Base-by-base conservation (phyloP, 768 basidiomycete species). In the Astraeus odoratus region DNA sequence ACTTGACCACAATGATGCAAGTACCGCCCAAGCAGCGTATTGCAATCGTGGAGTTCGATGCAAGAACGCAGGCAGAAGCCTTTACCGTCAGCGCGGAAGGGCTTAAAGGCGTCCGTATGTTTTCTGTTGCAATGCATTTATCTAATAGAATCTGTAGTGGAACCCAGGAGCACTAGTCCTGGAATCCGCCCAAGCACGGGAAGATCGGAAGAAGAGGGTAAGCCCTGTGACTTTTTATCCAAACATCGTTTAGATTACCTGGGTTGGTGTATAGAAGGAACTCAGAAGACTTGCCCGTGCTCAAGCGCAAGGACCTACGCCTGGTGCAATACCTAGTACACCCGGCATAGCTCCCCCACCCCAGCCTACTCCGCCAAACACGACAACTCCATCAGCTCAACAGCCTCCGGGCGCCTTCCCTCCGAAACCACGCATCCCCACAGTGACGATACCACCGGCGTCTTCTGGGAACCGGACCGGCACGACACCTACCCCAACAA, bases 121-220 rank as follows among this genome's bases (percentile, higher is more conserved):
- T 55, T 52, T 5, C 18, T 20, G 22, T 27, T 34, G 20, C 50
- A 29, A 37, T 42, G 40, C 39, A 27, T 46, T 44, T 40, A 48
- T 38, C 48, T 57, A 40, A 57, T 46, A 35, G 36, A 37, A 23
- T 46, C 37, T 40, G 48, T 55, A 86, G 84, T 86, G 84, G 83
- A 86, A 86, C 56, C 65, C 74, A 13, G 73, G 69, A 44, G 61
- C 75, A 7, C 67, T 86, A 19, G 69, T 86, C 3, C 64, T 75
- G 24, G 83, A 84, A 62, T 80, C 83, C 4, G 77, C 81, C 1
- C 85, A 86, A 64, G 85, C 83, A 33, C 69, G 80, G 44, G 85
- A 86, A 62, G 84, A 86, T 65, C 71, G 83, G 59, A 86, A 80
- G 71, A 81, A 77, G 67, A 76, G 82, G 71, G 83, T 84, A 39